phyloP scores from a whole-genome alignment of 2,329 filamentous ascomycete genomes.

The Colletotrichum magnum region DNA sequence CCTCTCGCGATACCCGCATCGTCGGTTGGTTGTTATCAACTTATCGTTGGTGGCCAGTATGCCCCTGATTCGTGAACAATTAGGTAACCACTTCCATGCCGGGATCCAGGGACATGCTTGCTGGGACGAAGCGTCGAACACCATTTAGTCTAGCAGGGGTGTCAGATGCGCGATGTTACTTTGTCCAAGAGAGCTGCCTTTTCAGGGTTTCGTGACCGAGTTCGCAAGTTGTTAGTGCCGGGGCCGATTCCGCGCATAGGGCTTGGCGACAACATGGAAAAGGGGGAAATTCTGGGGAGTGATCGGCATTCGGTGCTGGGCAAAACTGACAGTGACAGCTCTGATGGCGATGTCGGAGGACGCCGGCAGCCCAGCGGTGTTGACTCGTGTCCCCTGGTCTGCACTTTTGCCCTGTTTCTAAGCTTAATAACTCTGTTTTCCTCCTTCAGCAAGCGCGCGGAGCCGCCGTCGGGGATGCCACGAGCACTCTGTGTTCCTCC shows the following conservation, averaged over 20 bases:
- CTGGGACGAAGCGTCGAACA: neutral
- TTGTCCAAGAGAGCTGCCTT: neutral
- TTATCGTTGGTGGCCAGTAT: neutral
- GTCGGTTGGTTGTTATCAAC: neutral
- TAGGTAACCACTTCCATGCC: neutral
- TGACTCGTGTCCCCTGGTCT: conserved; percentile 5
- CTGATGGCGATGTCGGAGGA: conserved; percentile 5
- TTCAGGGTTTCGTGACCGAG: neutral
- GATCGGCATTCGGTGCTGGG: neutral
- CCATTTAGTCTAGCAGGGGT: neutral
- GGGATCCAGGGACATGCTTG: neutral
- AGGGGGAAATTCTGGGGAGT: neutral
- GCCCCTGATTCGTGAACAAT: neutral
- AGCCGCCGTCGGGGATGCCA: conserved; percentile 4
- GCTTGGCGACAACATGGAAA: neutral
- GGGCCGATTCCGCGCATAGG: neutral
- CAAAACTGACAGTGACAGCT: neutral
- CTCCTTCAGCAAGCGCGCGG: neutral
- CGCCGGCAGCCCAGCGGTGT: neutral
- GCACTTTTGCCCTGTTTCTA: neutral
- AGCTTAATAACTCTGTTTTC: conserved; percentile 8
- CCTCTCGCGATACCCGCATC: neutral
- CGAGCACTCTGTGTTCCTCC: neutral
- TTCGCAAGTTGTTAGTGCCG: neutral
- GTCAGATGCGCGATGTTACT: conserved; percentile 5